Conservation (phyloP, 441 rosid species). For the Metrosideros polymorpha region DNA sequence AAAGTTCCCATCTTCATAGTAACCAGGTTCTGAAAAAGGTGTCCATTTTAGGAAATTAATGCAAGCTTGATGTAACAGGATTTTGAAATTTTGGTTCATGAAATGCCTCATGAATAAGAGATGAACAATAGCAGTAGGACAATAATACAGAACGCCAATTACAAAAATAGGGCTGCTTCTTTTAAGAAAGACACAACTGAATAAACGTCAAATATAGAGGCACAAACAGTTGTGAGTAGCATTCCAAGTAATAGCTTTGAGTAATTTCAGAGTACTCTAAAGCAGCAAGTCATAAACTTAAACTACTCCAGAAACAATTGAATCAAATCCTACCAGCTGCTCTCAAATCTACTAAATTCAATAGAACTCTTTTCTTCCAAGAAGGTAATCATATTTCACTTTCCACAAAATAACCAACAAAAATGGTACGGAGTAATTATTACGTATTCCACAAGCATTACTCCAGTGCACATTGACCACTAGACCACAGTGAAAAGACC, state of each 20-base stretch:
- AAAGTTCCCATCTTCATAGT: conserved; percentile 92
- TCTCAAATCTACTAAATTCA: background rate
- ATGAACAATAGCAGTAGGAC: background rate
- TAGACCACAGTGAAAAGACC: background rate
- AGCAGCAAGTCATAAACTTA: background rate
- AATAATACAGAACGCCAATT: background rate
- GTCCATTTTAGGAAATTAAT: background rate
- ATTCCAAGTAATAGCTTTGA: background rate
- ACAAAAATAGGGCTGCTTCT: background rate
- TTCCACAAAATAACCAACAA: background rate
- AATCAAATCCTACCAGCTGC: background rate
- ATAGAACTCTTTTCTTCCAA: background rate
- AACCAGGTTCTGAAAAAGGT: conserved; percentile 77
- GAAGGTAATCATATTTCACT: background rate
- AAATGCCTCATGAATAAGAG: background rate
- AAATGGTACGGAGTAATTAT: background rate
- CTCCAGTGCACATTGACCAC: background rate
- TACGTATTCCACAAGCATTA: background rate
- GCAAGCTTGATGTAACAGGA: background rate
- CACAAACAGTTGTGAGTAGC: background rate
- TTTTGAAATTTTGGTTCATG: background rate
- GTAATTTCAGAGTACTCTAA: background rate
- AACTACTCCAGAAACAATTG: background rate
- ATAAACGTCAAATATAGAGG: background rate
- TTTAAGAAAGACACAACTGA: background rate